Evolutionary conservation across 2,329 filamentous ascomycete species (phyloP), one percentile per base, ranked within the genome.

Genomic region (Talaromyces islandicus): DNA sequence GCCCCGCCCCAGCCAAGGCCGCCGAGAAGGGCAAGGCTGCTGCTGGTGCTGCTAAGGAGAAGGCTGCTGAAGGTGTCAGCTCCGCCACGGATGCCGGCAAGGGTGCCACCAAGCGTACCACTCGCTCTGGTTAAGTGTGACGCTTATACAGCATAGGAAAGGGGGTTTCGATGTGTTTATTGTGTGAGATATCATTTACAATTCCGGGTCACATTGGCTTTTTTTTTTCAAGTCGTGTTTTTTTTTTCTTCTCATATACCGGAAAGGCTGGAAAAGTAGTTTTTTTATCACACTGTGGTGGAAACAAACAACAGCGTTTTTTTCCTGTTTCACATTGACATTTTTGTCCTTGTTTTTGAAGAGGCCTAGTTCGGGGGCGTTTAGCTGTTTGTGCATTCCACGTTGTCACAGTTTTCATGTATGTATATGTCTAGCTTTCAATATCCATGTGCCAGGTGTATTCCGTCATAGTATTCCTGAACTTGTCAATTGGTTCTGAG

Each of bases 1-100:
- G 82, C 69, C 82, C 84, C 63, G 78, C 80, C 54, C 78, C 90
- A 50, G 83, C 89, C 52, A 63, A 63, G 53, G 84, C 88, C 69
- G 82, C 81, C 72, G 89, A 90, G 75, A 89, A 89, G 65, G 86
- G 83, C 71, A 91, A 96, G 87, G 87, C 89, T 77, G 82, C 85
- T 57, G 89, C 86, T 17, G 73, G 75, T 56, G 78, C 82, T 67
- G 78, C 78, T 62, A 86, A 79, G 70, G 78, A 80, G 65, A 88
- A 93, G 82, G 86, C 85, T 56, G 86, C 86, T 69, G 87, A 84
- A 69, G 83, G 83, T 58, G 80, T 83, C 62, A 79, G 81, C 63
- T 82, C 81, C 60, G 83, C 83, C 56, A 79, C 90, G 52, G 88
- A 87, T 68, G 92, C 94, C 82, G 88, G 85, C 66, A 91, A 95